phyloP scores from a whole-genome alignment of 306 rosid genomes.

The Alnus rubra region DNA sequence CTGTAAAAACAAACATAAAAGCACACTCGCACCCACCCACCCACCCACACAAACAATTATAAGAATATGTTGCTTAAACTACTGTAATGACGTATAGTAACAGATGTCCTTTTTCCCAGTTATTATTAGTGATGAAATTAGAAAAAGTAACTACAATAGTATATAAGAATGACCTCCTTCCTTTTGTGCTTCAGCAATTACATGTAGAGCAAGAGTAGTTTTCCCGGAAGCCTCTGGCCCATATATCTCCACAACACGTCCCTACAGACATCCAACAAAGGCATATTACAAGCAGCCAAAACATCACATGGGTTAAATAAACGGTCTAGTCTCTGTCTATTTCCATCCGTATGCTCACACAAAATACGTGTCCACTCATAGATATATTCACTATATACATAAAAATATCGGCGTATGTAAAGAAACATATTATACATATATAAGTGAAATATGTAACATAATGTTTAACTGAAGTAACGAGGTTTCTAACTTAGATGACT shows the following conservation, averaged over 20 bases:
- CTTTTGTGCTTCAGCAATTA: slow-evolving; percentile 92
- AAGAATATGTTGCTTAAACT: not conserved
- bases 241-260: slow-evolving; percentile 90
- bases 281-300: slow-evolving; percentile 22
- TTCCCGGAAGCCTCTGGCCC: slow-evolving; percentile 98
- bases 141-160: slow-evolving; percentile 7
- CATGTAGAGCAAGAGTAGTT: slow-evolving; percentile 87
- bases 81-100: not conserved
- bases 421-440: not conserved
- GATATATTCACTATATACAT: too few relatives aligned
- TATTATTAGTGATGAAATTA: slow-evolving; percentile 6
- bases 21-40: too few relatives aligned
- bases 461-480: not conserved
- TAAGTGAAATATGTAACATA: not conserved
- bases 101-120: not conserved
- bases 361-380: not conserved
- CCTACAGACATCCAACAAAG: slow-evolving; percentile 48
- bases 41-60: too few relatives aligned
- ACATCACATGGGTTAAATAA: slow-evolving; percentile 11
- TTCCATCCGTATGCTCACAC: not conserved
- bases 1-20: not conserved
- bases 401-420: too few relatives aligned
- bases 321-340: not conserved
- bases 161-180: slow-evolving; percentile 67
- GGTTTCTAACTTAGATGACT: not conserved